These are phyloP conservation scores for Lotus japonicus DNA, from an alignment of 306 rosid species.

Conservation along the genomic window DNA sequence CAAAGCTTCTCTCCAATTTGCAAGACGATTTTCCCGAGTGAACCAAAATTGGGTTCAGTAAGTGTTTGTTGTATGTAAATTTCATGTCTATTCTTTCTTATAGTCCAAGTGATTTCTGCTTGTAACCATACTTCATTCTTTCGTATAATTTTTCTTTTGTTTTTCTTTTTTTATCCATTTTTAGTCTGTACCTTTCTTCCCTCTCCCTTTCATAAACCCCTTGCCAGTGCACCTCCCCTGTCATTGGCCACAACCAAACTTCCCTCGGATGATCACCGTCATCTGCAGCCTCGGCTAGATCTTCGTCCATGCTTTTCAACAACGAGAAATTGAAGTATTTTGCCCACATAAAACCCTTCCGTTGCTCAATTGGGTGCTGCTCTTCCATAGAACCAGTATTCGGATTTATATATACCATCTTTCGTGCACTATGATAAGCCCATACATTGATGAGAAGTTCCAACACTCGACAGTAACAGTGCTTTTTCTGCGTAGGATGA, in stretches of 20 bases:
- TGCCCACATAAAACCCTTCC: slow-evolving; percentile 74
- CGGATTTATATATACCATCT: slow-evolving; percentile 79
- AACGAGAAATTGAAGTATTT: slow-evolving; percentile 60
- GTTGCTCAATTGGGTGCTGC: slow-evolving; percentile 78
- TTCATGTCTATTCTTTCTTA: slow-evolving; percentile 29
- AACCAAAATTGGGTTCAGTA: slow-evolving; percentile 24
- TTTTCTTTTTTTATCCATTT: slow-evolving; percentile 96
- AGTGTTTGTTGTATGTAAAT: slow-evolving; percentile 11
- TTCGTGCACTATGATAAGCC: slow-evolving; percentile 94
- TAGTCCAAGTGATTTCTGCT: slow-evolving; percentile 80
- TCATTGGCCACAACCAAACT: slow-evolving; percentile 85
- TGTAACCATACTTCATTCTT: slow-evolving; percentile 78
- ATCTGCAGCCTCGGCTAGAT: slow-evolving; percentile 91
- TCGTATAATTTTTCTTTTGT: slow-evolving; percentile 61
- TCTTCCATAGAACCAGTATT: slow-evolving; percentile 63
- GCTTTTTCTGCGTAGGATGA: slow-evolving; percentile 48
- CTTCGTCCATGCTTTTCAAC: slow-evolving; percentile 92
- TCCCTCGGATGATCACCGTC: slow-evolving; percentile 69
- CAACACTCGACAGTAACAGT: slow-evolving; percentile 79
- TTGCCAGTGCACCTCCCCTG: slow-evolving; percentile 96
- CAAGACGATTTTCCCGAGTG: slow-evolving; percentile 15
- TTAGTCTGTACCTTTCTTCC: slow-evolving; percentile 81
- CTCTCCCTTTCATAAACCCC: slow-evolving; percentile 91
- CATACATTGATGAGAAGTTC: slow-evolving; percentile 91
- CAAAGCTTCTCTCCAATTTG: slow-evolving; percentile 31